Evolutionary conservation across 257 asterid species (phyloP).

Genomic region (Agastache rugosa): DNA sequence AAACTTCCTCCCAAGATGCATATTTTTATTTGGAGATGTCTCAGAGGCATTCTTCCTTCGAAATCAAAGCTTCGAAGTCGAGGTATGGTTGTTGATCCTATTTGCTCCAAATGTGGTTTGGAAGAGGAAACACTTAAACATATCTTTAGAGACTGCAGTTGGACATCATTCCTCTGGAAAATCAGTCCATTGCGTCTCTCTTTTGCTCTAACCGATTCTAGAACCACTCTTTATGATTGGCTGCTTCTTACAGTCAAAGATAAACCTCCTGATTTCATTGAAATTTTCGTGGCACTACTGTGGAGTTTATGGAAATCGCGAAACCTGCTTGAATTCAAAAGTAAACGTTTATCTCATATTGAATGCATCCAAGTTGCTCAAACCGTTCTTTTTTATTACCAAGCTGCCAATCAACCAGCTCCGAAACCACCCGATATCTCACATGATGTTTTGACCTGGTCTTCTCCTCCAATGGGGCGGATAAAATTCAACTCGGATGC

Average conservation of each 20-base stretch:
- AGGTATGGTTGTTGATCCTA: background rate
- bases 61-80: background rate
- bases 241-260: background rate
- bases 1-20: too few relatives aligned
- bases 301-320: background rate
- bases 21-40: too few relatives aligned
- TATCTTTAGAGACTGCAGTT: background rate
- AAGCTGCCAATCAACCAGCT: background rate
- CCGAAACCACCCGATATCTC: background rate
- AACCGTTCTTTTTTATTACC: background rate
- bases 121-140: background rate
- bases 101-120: background rate
- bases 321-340: background rate
- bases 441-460: background rate
- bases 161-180: background rate
- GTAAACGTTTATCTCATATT: background rate
- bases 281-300: too few relatives aligned
- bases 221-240: background rate
- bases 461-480: background rate
- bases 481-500: background rate
- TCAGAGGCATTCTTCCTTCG: background rate
- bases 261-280: background rate
- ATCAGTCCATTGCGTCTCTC: background rate
- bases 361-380: background rate
- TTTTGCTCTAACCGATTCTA: too few relatives aligned